Conservation (phyloP, 768 basidiomycete genomes). For the Cystobasidium tubakii region DNA sequence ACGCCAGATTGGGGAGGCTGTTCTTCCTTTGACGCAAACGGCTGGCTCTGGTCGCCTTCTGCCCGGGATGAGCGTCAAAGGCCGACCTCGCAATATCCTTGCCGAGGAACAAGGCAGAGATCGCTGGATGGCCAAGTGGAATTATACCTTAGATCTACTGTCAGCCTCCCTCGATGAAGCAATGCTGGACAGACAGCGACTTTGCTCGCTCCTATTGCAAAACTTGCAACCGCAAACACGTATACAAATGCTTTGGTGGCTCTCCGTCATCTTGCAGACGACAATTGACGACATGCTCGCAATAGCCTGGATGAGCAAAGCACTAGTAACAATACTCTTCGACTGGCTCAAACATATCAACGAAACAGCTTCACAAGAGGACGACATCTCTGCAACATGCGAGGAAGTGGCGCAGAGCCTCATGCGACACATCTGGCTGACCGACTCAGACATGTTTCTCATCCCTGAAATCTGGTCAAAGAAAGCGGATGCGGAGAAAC, state of each 20-base stretch:
- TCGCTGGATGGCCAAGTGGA: conserved; percentile 10
- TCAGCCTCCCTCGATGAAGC: neutral
- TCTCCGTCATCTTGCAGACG: neutral
- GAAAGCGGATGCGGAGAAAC: neutral
- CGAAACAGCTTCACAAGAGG: neutral
- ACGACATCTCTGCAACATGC: neutral
- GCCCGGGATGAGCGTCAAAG: conserved; percentile 32
- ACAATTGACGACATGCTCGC: conserved; percentile 5
- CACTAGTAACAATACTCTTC: neutral
- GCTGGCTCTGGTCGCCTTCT: neutral
- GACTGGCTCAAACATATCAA: neutral
- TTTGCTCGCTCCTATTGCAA: neutral
- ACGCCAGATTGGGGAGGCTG: conserved; percentile 8
- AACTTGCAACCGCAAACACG: neutral
- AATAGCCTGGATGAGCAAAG: conserved; percentile 23
- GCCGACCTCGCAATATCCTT: conserved; percentile 17
- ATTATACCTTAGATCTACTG: conserved; percentile 6
- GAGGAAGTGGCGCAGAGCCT: neutral
- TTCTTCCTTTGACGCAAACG: conserved; percentile 12
- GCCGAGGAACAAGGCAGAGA: conserved; percentile 14
- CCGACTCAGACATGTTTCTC: neutral
- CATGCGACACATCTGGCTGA: conserved; percentile 6
- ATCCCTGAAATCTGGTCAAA: neutral
- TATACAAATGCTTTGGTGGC: conserved; percentile 15
- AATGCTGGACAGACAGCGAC: neutral